phyloP scores from a whole-genome alignment of 495 filamentous ascomycete species.

The Aspergillus heteromorphus region DNA sequence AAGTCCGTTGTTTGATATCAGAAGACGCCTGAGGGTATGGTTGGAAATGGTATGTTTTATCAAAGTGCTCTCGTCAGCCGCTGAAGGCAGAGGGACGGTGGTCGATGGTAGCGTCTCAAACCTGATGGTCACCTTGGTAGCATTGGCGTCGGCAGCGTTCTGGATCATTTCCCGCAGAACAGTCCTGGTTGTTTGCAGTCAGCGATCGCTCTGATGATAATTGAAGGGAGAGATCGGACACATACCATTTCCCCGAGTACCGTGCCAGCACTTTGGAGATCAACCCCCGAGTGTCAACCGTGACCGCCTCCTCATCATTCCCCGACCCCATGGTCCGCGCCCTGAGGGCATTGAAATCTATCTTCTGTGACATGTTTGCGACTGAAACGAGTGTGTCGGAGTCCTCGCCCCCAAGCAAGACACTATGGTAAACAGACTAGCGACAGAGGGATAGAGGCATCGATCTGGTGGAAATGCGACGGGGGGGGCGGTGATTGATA shows the following conservation, averaged over 20 bases:
- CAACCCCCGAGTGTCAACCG: slow-evolving; percentile 91
- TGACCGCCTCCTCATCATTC: slow-evolving; percentile 94
- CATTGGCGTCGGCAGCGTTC: slow-evolving; percentile 93
- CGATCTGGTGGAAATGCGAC: neutral
- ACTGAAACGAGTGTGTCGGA: neutral
- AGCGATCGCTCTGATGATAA: neutral
- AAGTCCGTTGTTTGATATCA: slow-evolving; percentile 87
- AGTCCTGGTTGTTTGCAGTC: slow-evolving; percentile 33
- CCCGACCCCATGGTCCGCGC: slow-evolving; percentile 81
- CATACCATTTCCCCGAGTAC: slow-evolving; percentile 86
- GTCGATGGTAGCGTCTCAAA: slow-evolving; percentile 84
- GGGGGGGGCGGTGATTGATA: neutral
- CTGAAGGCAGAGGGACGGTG: slow-evolving; percentile 63
- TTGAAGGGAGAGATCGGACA: neutral
- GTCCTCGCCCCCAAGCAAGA: neutral
- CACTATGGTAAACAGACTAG: neutral
- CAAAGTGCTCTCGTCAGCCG: slow-evolving; percentile 58
- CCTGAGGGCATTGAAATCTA: slow-evolving; percentile 78
- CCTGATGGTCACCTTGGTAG: slow-evolving; percentile 80
- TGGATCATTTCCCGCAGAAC: slow-evolving; percentile 90
- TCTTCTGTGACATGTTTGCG: slow-evolving; percentile 48
- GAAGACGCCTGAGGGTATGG: slow-evolving; percentile 73
- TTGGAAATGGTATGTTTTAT: slow-evolving; percentile 78
- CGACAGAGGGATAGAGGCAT: neutral
- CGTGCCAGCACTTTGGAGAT: slow-evolving; percentile 96